A percentile compares a stretch with the other conserved stretches of the same genome.
Conservation (phyloP, 345 rosid genomes). For the Cardamine occulta region DNA sequence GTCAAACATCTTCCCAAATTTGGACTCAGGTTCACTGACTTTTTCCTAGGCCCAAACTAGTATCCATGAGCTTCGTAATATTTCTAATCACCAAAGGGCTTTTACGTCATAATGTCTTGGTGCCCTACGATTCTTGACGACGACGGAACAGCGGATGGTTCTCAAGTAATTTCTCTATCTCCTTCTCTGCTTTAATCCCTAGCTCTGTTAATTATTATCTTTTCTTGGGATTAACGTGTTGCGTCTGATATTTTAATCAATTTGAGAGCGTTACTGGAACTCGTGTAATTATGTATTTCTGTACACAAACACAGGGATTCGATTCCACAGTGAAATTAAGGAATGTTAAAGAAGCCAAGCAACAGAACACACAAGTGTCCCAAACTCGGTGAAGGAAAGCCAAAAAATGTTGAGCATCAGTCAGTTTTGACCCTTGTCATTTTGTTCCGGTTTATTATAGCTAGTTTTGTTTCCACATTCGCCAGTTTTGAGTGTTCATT, state of each 20-base stretch:
- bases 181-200: not conserved
- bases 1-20: not conserved
- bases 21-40: not conserved
- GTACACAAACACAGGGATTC: no score
- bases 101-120: not conserved
- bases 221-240: not conserved
- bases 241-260: not conserved
- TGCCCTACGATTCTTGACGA: not conserved
- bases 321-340: no score
- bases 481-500: not conserved
- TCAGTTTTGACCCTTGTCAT: not conserved
- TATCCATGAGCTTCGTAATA: not conserved
- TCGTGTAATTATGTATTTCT: not conserved
- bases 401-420: not conserved
- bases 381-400: not conserved
- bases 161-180: not conserved
- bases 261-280: not conserved
- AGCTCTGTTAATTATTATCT: no score
- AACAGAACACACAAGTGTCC: not conserved
- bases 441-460: not conserved
- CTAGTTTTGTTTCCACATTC: not conserved
- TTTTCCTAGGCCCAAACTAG: constrained; percentile 4
- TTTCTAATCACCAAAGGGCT: not conserved
- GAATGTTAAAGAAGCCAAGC: not conserved
- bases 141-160: not conserved